A percentile compares a stretch with the other conserved stretches of the same genome.
phyloP scores from a whole-genome alignment of 1,284 basidiomycete genomes.

The Tylopilus sp. region DNA sequence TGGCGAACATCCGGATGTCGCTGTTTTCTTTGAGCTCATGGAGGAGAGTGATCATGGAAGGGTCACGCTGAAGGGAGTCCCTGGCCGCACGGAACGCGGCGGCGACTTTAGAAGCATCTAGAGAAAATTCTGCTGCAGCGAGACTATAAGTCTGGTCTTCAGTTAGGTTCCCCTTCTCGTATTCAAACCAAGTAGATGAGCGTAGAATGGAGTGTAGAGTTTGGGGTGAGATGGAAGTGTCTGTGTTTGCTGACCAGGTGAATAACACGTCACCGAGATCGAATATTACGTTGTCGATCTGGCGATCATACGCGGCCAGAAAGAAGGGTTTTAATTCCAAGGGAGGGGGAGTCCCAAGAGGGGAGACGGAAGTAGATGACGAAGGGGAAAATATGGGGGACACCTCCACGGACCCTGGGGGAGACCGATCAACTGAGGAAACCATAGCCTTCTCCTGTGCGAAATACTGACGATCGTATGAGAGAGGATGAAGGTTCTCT shows the following conservation, averaged over 20 bases:
- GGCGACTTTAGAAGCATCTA: conserved; percentile 14
- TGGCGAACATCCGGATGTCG: conserved; percentile 19
- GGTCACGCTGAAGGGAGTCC: conserved; percentile 12
- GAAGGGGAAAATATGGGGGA: conserved; percentile 5
- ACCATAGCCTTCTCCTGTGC: background rate
- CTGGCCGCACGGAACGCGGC: conserved; percentile 10
- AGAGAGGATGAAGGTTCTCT: background rate
- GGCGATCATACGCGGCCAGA: conserved; percentile 8
- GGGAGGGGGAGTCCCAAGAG: conserved; percentile 6
- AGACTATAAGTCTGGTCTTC: conserved; percentile 18
- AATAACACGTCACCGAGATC: conserved; percentile 28
- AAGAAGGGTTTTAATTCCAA: background rate
- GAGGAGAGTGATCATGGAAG: conserved; percentile 17
- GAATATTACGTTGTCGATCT: conserved; percentile 25
- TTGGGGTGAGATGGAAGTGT: conserved; percentile 17
- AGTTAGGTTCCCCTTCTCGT: conserved; percentile 22
- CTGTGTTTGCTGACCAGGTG: conserved; percentile 21
- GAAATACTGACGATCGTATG: background rate
- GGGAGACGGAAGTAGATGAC: background rate
- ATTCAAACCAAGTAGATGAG: conserved; percentile 25
- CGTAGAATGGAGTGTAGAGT: conserved; percentile 16
- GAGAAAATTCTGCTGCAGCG: conserved; percentile 15
- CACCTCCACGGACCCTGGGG: background rate
- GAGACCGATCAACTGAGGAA: background rate
- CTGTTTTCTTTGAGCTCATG: conserved; percentile 12